Evolutionary conservation across 495 filamentous ascomycete species (phyloP).

Genomic region (Tuber calosporum): DNA sequence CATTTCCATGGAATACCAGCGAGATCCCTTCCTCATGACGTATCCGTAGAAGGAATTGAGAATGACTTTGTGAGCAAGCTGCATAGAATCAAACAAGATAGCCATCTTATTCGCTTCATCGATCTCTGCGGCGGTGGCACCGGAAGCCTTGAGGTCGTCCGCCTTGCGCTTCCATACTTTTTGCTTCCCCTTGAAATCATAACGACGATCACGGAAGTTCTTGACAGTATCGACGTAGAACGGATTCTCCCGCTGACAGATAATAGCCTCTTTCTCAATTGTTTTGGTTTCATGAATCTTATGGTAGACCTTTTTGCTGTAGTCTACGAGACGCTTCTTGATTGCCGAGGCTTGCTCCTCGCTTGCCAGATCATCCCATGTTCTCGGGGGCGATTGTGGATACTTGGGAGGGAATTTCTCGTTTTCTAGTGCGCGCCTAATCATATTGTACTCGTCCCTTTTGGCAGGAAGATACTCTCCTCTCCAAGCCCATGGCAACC

Average conservation of each 20-base stretch:
- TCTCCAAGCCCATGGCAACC: conserved; percentile 96
- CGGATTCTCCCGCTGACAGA: conserved; percentile 96
- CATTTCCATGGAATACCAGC: conserved; percentile 99
- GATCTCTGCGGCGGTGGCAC: conserved; percentile 67
- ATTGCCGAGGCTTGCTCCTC: conserved; percentile 78
- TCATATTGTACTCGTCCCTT: conserved; percentile 98
- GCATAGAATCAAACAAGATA: conserved; percentile 87
- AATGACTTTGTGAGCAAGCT: conserved; percentile 98
- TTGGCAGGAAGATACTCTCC: conserved; percentile 96
- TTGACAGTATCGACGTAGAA: conserved; percentile 97
- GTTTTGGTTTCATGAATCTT: conserved; percentile 95
- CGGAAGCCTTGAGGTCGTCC: conserved; percentile 71
- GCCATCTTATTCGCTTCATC: conserved; percentile 99
- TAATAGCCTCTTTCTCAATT: conserved; percentile 90
- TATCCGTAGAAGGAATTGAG: conserved; percentile 99
- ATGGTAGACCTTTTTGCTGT: conserved; percentile 98
- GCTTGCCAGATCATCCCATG: conserved; percentile 69
- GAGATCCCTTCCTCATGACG: conserved; percentile 96
- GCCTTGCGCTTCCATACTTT: conserved; percentile 98
- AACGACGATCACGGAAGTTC: conserved; percentile 88
- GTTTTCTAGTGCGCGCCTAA: conserved; percentile 83
- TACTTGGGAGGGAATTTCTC: conserved; percentile 76
- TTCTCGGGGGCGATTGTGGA: conserved; percentile 60
- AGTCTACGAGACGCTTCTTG: conserved; percentile 82
- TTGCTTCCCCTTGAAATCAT: conserved; percentile 96